These are phyloP conservation scores for Elaphomyces granulatus DNA, from an alignment of 495 filamentous ascomycete genomes.

Conservation along the genomic window DNA sequence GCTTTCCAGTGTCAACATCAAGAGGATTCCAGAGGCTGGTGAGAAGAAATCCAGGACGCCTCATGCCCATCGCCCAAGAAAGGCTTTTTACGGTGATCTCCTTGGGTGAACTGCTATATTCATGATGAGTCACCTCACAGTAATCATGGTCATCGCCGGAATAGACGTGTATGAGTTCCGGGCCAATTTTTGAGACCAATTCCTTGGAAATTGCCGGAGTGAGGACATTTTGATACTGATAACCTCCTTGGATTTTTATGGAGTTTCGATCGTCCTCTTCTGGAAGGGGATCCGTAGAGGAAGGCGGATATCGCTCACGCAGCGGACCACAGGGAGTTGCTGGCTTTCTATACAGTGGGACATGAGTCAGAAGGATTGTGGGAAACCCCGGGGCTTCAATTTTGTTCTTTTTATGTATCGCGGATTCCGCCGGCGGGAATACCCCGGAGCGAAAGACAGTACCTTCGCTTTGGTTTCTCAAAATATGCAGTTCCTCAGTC, in stretches of 20 bases:
- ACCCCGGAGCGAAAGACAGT: conserved; percentile 36
- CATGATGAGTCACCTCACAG: conserved; percentile 70
- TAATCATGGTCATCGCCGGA: conserved; percentile 98
- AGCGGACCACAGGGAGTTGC: conserved; percentile 86
- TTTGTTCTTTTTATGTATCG: conserved; percentile 13
- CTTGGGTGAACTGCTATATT: conserved; percentile 49
- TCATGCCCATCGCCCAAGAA: conserved; percentile 94
- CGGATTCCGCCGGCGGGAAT: conserved; percentile 12
- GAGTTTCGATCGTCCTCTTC: conserved; percentile 63
- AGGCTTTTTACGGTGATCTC: conserved; percentile 94
- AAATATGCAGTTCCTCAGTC: conserved; percentile 24
- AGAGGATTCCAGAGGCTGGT: conserved; percentile 87
- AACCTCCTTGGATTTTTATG: conserved; percentile 58
- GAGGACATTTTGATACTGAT: conserved; percentile 96
- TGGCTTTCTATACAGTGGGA: conserved; percentile 68
- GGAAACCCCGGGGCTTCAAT: conserved; percentile 42
- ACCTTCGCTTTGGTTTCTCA: conserved; percentile 28
- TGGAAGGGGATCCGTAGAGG: conserved; percentile 42
- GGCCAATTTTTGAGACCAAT: conserved; percentile 56
- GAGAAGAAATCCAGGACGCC: conserved; percentile 73
- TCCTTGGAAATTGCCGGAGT: conserved; percentile 54
- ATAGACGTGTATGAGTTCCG: conserved; percentile 60
- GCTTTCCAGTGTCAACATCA: conserved; percentile 43
- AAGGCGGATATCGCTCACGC: conserved; percentile 65
- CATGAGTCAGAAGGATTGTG: conserved; percentile 76